Base-by-base conservation (phyloP, 2,329 filamentous ascomycete genomes). In the Cordyceps militaris region DNA sequence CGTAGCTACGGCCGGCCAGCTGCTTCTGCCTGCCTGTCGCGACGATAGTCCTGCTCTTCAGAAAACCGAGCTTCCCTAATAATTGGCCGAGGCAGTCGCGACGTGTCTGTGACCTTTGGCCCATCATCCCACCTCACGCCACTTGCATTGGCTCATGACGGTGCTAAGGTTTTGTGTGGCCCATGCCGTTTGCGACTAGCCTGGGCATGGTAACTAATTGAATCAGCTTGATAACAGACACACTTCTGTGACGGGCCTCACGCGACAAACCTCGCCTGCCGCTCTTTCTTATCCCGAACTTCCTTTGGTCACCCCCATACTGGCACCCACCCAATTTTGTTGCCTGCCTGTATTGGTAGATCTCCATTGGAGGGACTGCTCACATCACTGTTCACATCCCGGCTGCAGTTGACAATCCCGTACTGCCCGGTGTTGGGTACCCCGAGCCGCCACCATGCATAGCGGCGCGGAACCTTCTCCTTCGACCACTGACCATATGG, bases 401-500 rank as follows among this genome's bases (percentile, higher is more conserved):
- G n/a, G 43, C 30, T 24, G 42, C 23, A 21, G 42, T 44, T 44
- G 6, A 11, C 19, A 44, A 32, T 47, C 38, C 44, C 16, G 24
- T 23, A 36, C 24, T 26, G 30, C 30, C 53, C 44, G 44, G 44
- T n/a, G 24, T 42, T 49, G 44, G 30, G 44, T 43, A 38, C 32
- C 34, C 53, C 34, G 53, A 49, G 48, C 48, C 19, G 48, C 30
- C 7, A 58, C 53, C 7, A 58, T 58, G 56, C 47, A 26, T 14
- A 28, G 21, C 19, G 24, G 56, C 32, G 23, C 48, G 30, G 61
- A 56, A 47, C 59, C 56, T 51, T 67, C 61, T 48, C 63, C 61
- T 53, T 56, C 63, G 42, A 66, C 65, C 61, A 65, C 65, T 61
- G 65, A 64, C 59, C 69, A 67, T 61, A 70, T 71, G 59, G 67